Evolutionary conservation across 805 yeast species (phyloP), one percentile per base, ranked within the genome.

Genomic region (Candida andamanensis): DNA sequence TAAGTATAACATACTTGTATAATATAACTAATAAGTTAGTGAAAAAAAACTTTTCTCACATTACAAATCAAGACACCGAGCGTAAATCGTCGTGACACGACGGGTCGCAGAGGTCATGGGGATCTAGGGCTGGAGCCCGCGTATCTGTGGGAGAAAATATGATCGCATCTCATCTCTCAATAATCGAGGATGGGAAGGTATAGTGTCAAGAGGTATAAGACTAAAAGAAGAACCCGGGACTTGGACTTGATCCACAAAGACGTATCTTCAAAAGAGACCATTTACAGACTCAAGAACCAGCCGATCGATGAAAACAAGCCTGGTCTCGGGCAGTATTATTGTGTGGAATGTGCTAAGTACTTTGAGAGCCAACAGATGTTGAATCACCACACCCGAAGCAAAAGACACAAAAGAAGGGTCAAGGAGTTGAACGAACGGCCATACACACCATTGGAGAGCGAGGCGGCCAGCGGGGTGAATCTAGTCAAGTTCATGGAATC

Each of bases 271-370:
- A 67, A 72, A 24, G 82, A 78, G 23, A 62, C 80, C n/a, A 80
- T 86, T 34, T 57, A 69, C 35, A 63, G 69, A 25, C 67, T 87
- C 36, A 73, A 84, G 52, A 79, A 83, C 53, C 97, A 90, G 58
- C 83, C 85, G 4, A 57, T 84, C 35, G 96, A 90, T 57, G 97
- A 90, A 60, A 76, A 78, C 26, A 80, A 81, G 52, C 89, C 97
- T 1, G 99, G 99, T 1, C 63, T 92, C 44, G 99, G 96, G 11
- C 97, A 92, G 59, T 81, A 76, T 58, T 92, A 85, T 58, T 92
- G 97, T 59, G 71, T 92, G 33, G 95, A 87, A 42, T 92, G 99
- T 68, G 94, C 95, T 29, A 84, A 81, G 54, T 86, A 92, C 58
- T 86, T 78, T 50, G 96, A 89, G 54, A 78, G 80, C 36, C 86